phyloP scores from a whole-genome alignment of 176 grass and related monocot genomes.

The Tillandsia fasciculata region DNA sequence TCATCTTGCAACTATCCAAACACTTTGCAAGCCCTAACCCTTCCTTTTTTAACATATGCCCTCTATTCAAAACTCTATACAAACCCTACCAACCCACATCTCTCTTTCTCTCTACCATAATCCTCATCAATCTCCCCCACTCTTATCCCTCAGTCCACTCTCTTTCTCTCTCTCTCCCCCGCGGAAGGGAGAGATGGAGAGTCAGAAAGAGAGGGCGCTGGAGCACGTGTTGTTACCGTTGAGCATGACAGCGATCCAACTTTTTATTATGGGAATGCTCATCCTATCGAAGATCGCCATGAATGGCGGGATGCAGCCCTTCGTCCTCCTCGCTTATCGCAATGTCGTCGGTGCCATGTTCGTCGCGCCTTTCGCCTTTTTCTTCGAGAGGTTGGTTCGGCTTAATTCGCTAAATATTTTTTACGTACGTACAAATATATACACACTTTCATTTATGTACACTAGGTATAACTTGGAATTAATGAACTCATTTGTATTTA shows the following conservation, averaged over 20 bases:
- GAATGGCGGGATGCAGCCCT: slow-evolving; percentile 35
- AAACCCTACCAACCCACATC: no score
- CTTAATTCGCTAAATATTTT: not conserved
- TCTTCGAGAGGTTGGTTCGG: slow-evolving; percentile 27
- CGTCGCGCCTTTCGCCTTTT: slow-evolving; percentile 28
- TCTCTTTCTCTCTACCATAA: no score
- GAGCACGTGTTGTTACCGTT: slow-evolving; percentile 24
- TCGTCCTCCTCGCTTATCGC: slow-evolving; percentile 41
- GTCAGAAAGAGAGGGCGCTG: not conserved
- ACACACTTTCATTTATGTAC: no score
- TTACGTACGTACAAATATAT: no score
- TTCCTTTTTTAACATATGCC: no score
- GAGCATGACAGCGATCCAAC: slow-evolving; percentile 40
- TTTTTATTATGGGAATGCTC: slow-evolving; percentile 29
- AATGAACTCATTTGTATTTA: no score
- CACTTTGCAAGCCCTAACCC: no score
- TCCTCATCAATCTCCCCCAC: no score
- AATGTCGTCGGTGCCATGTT: slow-evolving; percentile 23
- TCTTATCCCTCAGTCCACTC: not conserved
- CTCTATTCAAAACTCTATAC: no score
- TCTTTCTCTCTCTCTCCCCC: not conserved
- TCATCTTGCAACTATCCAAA: no score
- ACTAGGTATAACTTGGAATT: no score
- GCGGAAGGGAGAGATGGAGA: not conserved
- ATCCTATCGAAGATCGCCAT: slow-evolving; percentile 33